Evolutionary conservation across 2,329 filamentous ascomycete genomes (phyloP), one percentile per base, ranked within the genome.

Genomic region (Lithohypha guttulata): DNA sequence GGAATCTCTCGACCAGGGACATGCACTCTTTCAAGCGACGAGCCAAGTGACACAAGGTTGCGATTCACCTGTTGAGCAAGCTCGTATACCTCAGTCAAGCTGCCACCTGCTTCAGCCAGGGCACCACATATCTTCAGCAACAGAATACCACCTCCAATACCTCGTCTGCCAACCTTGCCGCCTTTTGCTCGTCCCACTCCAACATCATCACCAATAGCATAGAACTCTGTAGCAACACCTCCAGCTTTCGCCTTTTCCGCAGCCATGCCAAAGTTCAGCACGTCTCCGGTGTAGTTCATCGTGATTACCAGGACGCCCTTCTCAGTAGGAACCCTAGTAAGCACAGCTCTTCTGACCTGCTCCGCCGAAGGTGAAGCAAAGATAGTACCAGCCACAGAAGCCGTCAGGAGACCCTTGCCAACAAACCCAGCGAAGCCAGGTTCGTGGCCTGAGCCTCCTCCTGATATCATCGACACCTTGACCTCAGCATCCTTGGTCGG

Each of bases 91-190:
- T 93, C 75, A 15, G 78, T 70, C 46, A 94, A 64, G 31, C 68
- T 66, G 6, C 63, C 64, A 48, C 84, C 85, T 50, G 67, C 70
- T 19, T 81, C 82, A 3, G 87, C 86, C 52, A 93, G 60, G 5
- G 86, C 89, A 7, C 89, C 86, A 10, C 80, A 73, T 54, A 93
- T 82, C 70, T 96, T 95, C 52, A 87, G 73, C n/a, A 95, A 83
- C 17, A 95, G 66, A 26, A 93, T 84, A 4, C 86, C 93, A 21
- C 89, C 89, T 2, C 85, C 87, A 58, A 96, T 91, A 38, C 89
- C 89, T 55, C 89, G 73, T 36, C 89, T 69, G 1, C 89, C 89
- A 11, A 95, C 89, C 58, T 95, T 95, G n/a, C 89, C 87, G 8
- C 82, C 80, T 56, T 80, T 80, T 37, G 66, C 69, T 42, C 85